phyloP scores from a whole-genome alignment of 805 yeast species.

The Helenozyma baotianmanensis region DNA sequence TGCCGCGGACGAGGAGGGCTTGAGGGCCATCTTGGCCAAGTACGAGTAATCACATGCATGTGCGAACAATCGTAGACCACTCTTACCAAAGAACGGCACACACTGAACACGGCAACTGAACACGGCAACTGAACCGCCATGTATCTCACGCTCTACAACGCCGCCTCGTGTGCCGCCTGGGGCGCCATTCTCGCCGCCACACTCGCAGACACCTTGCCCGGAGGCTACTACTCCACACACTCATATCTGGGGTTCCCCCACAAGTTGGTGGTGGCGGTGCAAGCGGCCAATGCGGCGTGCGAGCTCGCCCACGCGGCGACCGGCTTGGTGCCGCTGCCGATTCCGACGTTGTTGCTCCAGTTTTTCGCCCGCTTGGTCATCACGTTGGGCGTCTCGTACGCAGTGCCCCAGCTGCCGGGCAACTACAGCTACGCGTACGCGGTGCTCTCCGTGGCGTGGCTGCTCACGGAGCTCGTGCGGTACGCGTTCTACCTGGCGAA shows the following conservation, averaged over 20 bases:
- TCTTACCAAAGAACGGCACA: too few relatives aligned
- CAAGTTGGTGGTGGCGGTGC: conserved; percentile 21
- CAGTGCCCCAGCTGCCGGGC: conserved; percentile 26
- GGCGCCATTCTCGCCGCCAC: conserved; percentile 11
- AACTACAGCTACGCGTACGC: conserved; percentile 20
- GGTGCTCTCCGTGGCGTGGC: conserved; percentile 26
- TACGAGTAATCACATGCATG: too few relatives aligned
- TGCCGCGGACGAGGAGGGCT: conserved; percentile 33
- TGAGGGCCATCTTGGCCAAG: conserved; percentile 26
- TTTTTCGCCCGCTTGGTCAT: conserved; percentile 27
- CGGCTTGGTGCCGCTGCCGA: conserved; percentile 27
- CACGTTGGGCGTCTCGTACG: conserved; percentile 24
- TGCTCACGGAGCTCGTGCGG: conserved; percentile 24
- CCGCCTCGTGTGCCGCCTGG: conserved; percentile 17
- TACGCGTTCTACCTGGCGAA: conserved; percentile 25
- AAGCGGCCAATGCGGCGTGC: conserved; percentile 21
- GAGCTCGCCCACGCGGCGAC: conserved; percentile 21
- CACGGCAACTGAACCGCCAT: too few relatives aligned
- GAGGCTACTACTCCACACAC: conserved; percentile 6
- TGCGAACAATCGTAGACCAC: too few relatives aligned
- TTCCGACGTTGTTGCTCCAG: conserved; percentile 23
- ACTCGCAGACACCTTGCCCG: conserved; percentile 8
- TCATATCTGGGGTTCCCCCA: conserved; percentile 23
- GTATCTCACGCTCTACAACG: conserved; percentile 17
- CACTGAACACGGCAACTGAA: too few relatives aligned